Evolutionary conservation across 2,329 filamentous ascomycete genomes (phyloP).

Genomic region (Sporothrix luriei): DNA sequence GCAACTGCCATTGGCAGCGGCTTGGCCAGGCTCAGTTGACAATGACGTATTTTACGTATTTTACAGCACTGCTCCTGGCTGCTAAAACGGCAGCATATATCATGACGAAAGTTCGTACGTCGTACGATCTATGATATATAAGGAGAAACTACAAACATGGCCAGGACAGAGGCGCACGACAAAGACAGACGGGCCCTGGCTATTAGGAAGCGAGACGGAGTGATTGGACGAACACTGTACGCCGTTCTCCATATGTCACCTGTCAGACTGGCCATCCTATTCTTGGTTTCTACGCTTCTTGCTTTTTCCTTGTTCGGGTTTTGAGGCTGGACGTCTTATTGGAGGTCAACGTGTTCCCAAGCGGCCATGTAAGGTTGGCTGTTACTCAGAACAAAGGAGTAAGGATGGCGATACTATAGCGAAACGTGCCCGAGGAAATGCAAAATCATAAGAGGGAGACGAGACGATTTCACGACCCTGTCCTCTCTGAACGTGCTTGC

Average conservation of each 20-base stretch:
- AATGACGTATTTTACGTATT: slow-evolving; percentile 3
- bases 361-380: too few relatives aligned
- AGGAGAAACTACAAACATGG: not conserved
- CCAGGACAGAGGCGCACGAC: not conserved
- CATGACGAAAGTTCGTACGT: slow-evolving; percentile 9
- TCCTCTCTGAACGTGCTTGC: not conserved
- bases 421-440: slow-evolving; percentile 1
- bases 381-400: too few relatives aligned
- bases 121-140: too few relatives aligned
- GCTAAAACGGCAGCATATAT: not conserved
- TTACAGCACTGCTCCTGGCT: too few relatives aligned
- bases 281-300: not conserved
- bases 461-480: slow-evolving; percentile 10
- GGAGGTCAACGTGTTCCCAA: too few relatives aligned
- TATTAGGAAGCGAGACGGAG: too few relatives aligned
- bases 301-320: not conserved
- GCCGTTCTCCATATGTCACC: not conserved
- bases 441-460: not conserved
- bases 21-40: not conserved
- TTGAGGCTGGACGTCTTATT: not conserved
- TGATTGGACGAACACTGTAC: too few relatives aligned
- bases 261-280: not conserved
- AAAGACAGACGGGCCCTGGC: not conserved
- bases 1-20: not conserved
- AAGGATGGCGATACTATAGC: slow-evolving; percentile 1